Evolutionary conservation across 345 rosid genomes (phyloP).

Genomic region (Eucalyptus viminalis): DNA sequence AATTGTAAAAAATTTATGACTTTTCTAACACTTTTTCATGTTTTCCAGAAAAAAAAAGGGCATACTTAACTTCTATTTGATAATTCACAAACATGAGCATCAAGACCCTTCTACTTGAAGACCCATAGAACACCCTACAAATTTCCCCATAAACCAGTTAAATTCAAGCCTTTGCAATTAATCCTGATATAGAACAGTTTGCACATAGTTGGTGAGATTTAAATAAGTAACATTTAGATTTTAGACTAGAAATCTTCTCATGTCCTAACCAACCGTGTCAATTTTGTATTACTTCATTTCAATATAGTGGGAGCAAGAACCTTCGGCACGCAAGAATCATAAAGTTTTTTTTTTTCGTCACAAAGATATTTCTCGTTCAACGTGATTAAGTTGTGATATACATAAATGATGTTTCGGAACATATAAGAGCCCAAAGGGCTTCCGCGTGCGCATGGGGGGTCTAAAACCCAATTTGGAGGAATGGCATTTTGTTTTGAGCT

Average conservation of each 20-base stretch:
- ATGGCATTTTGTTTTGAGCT: no score
- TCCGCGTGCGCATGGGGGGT: neutral
- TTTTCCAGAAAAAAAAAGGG: neutral
- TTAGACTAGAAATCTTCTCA: neutral
- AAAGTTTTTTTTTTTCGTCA: neutral
- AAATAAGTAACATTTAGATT: neutral
- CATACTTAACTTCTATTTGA: neutral
- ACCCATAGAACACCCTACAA: neutral
- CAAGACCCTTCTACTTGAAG: neutral
- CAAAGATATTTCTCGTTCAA: neutral
- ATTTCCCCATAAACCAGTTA: neutral
- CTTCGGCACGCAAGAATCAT: neutral
- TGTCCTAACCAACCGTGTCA: neutral
- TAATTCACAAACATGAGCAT: neutral
- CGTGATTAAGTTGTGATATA: neutral
- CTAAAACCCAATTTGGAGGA: neutral
- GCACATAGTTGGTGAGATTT: neutral
- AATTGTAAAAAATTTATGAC: no score
- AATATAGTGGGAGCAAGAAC: neutral
- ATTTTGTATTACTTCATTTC: neutral
- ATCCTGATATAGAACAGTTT: accelerated
- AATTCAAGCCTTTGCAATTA: neutral
- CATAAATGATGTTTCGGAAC: neutral
- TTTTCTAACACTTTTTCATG: no score
- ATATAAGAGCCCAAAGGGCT: neutral